Evolutionary conservation across 2,329 filamentous ascomycete genomes (phyloP).

Genomic region (Colletotrichum tropicicola): DNA sequence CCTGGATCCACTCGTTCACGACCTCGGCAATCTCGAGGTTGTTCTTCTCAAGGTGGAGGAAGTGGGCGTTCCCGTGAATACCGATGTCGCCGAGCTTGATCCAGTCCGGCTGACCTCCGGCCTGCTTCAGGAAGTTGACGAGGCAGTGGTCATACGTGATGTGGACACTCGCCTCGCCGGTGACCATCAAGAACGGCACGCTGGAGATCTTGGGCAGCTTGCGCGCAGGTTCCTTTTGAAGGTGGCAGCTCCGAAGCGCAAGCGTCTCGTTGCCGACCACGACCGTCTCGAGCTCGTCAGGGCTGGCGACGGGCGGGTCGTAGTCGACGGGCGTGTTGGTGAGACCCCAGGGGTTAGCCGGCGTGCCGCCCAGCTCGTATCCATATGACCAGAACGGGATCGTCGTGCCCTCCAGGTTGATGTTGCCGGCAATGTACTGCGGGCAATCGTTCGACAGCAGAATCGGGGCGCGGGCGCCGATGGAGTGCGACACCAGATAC

Average conservation of each 20-base stretch:
- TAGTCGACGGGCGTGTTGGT: conserved; percentile 52
- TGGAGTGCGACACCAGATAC: conserved; percentile 42
- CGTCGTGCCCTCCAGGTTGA: conserved; percentile 38
- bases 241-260: conserved; percentile 4
- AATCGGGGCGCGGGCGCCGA: conserved; percentile 32
- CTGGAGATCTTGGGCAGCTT: conserved; percentile 56
- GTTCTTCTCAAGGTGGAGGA: conserved; percentile 64
- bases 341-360: conserved; percentile 47
- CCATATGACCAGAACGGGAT: conserved; percentile 38
- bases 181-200: conserved; percentile 59
- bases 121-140: conserved; percentile 60
- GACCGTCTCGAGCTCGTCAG: conserved; percentile 20
- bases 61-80: conserved; percentile 63
- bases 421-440: conserved; percentile 36
- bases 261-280: conserved; percentile 24
- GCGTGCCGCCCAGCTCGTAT: not conserved
- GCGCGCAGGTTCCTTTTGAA: conserved; percentile 36
- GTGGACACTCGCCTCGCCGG: conserved; percentile 63
- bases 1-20: conserved; percentile 47
- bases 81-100: conserved; percentile 52
- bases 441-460: conserved; percentile 38
- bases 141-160: conserved; percentile 64
- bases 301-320: conserved; percentile 41
- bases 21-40: conserved; percentile 51
- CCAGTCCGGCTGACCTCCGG: conserved; percentile 54